These are phyloP conservation scores for Leccinum imitatum DNA, from an alignment of 768 basidiomycete genomes.

Conservation along the genomic window DNA sequence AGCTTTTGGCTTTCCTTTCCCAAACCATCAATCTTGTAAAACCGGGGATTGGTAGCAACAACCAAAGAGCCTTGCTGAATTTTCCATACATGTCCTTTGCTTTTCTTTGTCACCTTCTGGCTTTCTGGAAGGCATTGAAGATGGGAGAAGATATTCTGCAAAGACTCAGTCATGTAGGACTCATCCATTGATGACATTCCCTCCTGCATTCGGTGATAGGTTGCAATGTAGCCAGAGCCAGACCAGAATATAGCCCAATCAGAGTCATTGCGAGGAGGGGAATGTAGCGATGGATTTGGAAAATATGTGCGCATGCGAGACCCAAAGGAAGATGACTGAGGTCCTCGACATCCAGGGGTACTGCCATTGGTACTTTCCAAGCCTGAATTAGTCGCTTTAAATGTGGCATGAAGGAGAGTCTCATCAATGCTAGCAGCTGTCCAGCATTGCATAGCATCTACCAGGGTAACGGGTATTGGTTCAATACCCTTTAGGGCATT, in stretches of 20 bases:
- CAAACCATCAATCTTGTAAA: too few relatives aligned
- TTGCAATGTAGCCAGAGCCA: background rate
- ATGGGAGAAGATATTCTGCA: conserved; percentile 1
- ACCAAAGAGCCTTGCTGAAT: too few relatives aligned
- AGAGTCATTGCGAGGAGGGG: background rate
- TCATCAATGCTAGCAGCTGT: conserved; percentile 4
- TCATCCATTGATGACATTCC: background rate
- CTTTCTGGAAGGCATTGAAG: conserved; percentile 12
- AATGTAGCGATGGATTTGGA: background rate
- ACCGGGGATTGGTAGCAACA: too few relatives aligned
- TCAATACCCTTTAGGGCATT: conserved; percentile 1
- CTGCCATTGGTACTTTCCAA: background rate
- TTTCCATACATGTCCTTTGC: too few relatives aligned
- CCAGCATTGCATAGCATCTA: conserved; percentile 13
- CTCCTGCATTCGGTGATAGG: conserved; percentile 2
- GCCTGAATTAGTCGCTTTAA: conserved; percentile 6
- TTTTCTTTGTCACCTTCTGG: background rate
- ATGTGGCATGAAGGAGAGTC: background rate
- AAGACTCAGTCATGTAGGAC: background rate
- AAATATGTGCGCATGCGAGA: background rate
- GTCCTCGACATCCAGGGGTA: conserved; percentile 2
- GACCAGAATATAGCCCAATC: background rate
- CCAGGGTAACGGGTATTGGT: background rate
- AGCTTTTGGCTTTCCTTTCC: too few relatives aligned
- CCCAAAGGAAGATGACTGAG: background rate